Evolutionary conservation across 805 yeast genomes (phyloP).

Genomic region (Debaryomyces castellii): DNA sequence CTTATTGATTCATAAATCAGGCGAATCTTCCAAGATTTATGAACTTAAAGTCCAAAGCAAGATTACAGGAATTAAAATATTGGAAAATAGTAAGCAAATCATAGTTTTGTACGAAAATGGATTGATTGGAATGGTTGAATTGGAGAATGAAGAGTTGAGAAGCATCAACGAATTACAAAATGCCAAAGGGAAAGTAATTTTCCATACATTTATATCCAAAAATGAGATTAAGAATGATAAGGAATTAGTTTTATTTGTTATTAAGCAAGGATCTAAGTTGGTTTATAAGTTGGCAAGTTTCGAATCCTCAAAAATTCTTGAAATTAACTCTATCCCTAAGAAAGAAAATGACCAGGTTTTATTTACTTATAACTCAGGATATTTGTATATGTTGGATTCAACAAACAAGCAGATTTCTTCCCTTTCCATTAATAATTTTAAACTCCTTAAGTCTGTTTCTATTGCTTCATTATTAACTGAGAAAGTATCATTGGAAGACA

Average conservation of each 20-base stretch:
- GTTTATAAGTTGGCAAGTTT: slow-evolving; percentile 25
- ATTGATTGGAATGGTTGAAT: slow-evolving; percentile 9
- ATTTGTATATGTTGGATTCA: slow-evolving; percentile 22
- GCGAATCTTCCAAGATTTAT: slow-evolving; percentile 7
- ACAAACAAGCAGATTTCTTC: slow-evolving; percentile 15
- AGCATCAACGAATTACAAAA: slow-evolving; percentile 13
- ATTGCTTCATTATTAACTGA: slow-evolving; percentile 16
- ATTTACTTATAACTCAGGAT: slow-evolving; percentile 26
- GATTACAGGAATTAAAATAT: slow-evolving; percentile 17
- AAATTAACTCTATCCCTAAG: slow-evolving; percentile 15
- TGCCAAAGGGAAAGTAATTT: slow-evolving; percentile 24
- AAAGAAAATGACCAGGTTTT: slow-evolving; percentile 3
- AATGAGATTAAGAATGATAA: slow-evolving; percentile 11
- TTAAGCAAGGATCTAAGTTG: slow-evolving; percentile 10
- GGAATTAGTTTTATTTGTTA: slow-evolving; percentile 11
- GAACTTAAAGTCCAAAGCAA: slow-evolving; percentile 9
- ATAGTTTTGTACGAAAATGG: slow-evolving; percentile 19
- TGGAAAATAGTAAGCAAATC: slow-evolving; percentile 25
- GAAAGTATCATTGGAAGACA: slow-evolving; percentile 5
- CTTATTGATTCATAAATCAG: slow-evolving; percentile 19
- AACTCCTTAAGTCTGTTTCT: slow-evolving; percentile 16
- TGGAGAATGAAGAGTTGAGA: not conserved
- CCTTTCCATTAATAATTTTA: slow-evolving; percentile 23
- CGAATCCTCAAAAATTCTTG: slow-evolving; percentile 19
- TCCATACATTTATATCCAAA: slow-evolving; percentile 25